These are phyloP conservation scores for Annulohypoxylon bovei DNA, from an alignment of 495 filamentous ascomycete species.

Conservation along the genomic window DNA sequence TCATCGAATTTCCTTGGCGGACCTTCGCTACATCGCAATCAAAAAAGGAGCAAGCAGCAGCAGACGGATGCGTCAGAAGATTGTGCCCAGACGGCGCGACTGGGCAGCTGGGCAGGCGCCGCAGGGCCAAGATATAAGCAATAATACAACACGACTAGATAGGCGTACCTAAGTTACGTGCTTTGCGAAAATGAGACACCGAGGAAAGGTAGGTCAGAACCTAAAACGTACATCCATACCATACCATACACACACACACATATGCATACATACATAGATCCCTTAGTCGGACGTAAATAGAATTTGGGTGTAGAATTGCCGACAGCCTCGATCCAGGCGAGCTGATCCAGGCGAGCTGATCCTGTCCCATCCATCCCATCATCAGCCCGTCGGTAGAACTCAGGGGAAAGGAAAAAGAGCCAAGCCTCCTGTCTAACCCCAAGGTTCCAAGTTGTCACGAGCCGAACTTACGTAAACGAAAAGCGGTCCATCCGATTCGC, in stretches of 20 bases:
- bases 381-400: slow-evolving; percentile 28
- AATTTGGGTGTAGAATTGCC: slow-evolving; percentile 21
- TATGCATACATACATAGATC: background rate
- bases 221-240: slow-evolving; percentile 11
- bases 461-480: slow-evolving; percentile 31
- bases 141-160: background rate
- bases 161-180: background rate
- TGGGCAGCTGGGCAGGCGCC: background rate
- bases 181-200: slow-evolving; percentile 30
- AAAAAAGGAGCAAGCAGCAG: slow-evolving; percentile 7
- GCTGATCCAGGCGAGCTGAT: slow-evolving; percentile 12
- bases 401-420: background rate
- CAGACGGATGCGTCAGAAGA: background rate
- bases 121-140: slow-evolving; percentile 26
- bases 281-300: background rate
- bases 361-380: background rate
- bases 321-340: slow-evolving; percentile 24
- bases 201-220: slow-evolving; percentile 29
- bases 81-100: background rate
- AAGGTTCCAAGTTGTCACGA: slow-evolving; percentile 22
- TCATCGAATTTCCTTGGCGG: slow-evolving; percentile 26
- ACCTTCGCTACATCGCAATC: slow-evolving; percentile 15
- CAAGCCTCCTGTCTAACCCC: slow-evolving; percentile 16
- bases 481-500: slow-evolving; percentile 39
- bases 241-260: background rate